Evolutionary conservation across 257 asterid genomes (phyloP), one percentile per base, ranked within the genome.

Genomic region (Petunia secreta): DNA sequence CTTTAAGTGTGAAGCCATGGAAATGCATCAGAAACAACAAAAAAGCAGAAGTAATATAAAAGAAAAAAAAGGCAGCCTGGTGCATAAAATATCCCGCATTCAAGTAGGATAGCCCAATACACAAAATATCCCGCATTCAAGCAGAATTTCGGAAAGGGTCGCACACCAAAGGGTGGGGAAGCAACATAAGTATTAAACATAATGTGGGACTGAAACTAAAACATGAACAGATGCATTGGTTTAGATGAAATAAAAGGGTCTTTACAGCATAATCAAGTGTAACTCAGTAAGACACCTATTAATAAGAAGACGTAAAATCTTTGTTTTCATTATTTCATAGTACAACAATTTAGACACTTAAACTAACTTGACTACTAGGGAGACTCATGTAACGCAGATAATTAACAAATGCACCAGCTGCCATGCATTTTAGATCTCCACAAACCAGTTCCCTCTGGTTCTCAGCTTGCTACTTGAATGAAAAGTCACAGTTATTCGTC

Each of bases 401-500:
- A 65, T 40, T 3, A 65, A 40, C 52, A 40, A 65, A 65, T 40
- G 13, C 74, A 65, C 74, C 52, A 2, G 41, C 40, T 25, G 76
- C 1, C 14, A 48, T 46, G 40, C 14, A 46, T 48, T 71, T 71
- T 14, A 3, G 43, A 71, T 71, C 59, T 71, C 60, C 11, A 48
- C 11, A 48, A 34, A 50, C 9, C 77, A 71, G 60, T 48, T 48
- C 60, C 60, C 60, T 48, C 14, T 25, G 44, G 25, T 69, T 48
- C 60, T 71, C 77, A 71, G 10, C 77, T 25, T 48, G 48, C 46
- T 38, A 48, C 77, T 71, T 44, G 58, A 66, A 15, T 46, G 60
- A 41, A 9, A 44, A 52, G 43, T 46, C 77, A 8, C 77, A 50
- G 48, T 11, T 86, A 90, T 80, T 90, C 93, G 53, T 81, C 80